These are phyloP conservation scores for Pilatotrama ljubarskyi DNA, from an alignment of 768 basidiomycete species.

Conservation along the genomic window DNA sequence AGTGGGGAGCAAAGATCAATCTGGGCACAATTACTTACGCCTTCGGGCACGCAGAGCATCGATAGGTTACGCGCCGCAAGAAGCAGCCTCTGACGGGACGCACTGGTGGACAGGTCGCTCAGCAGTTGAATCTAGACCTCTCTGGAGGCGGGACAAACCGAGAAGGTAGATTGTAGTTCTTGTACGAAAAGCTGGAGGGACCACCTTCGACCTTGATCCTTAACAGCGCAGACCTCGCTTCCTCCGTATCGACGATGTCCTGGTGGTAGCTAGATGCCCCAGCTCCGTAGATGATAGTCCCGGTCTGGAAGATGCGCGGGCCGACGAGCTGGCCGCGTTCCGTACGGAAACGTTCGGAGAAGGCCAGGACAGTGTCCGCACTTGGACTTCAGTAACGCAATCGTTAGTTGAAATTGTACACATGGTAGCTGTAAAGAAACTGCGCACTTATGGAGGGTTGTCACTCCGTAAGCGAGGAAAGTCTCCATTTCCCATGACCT, in stretches of 20 bases:
- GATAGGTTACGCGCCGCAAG: constrained; percentile 59
- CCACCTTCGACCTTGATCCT: constrained; percentile 76
- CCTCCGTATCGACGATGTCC: constrained; percentile 59
- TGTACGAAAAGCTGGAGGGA: constrained; percentile 69
- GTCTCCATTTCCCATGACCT: constrained; percentile 75
- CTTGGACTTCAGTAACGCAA: constrained; percentile 56
- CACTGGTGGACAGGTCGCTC: constrained; percentile 36
- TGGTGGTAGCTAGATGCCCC: constrained; percentile 50
- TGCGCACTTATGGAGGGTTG: constrained; percentile 72
- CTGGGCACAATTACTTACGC: constrained; percentile 39
- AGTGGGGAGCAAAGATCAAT: neutral
- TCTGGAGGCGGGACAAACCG: constrained; percentile 39
- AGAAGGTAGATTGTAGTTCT: constrained; percentile 73
- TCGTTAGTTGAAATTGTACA: neutral
- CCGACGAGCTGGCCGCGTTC: constrained; percentile 71
- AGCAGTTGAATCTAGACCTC: neutral
- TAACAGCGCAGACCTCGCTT: constrained; percentile 64
- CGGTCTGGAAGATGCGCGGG: constrained; percentile 72
- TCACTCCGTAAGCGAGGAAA: constrained; percentile 76
- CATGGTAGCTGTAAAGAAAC: neutral
- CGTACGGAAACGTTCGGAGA: constrained; percentile 64
- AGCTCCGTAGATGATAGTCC: constrained; percentile 61
- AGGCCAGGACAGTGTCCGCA: constrained; percentile 58
- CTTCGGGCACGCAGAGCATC: constrained; percentile 76
- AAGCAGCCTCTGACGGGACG: constrained; percentile 66